A percentile compares a stretch with the other conserved stretches of the same genome.
phyloP scores from a whole-genome alignment of 2,329 filamentous ascomycete genomes.

The Aspergillus clavatus region DNA sequence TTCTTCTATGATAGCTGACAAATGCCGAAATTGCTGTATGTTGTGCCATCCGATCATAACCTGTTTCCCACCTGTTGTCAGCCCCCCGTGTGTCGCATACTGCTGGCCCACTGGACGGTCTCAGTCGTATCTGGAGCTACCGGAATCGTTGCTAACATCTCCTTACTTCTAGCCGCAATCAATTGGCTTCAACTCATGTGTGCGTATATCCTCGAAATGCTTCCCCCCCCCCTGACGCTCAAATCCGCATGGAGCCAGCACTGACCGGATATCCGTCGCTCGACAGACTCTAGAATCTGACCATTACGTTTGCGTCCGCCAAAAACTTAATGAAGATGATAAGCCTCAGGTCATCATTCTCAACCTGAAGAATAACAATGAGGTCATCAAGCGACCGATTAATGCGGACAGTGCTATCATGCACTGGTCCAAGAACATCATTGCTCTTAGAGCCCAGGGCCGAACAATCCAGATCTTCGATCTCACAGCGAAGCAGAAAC shows the following conservation, averaged over 20 bases:
- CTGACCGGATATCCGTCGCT: slow-evolving; percentile 13
- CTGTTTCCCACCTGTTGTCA: slow-evolving; percentile 8
- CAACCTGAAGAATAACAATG: slow-evolving; percentile 96
- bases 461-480: slow-evolving; percentile 98
- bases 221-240: background rate
- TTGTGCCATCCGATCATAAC: slow-evolving; percentile 20
- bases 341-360: slow-evolving; percentile 94
- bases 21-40: slow-evolving; percentile 52
- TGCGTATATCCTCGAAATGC: slow-evolving; percentile 45
- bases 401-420: slow-evolving; percentile 99
- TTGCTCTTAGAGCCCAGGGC: slow-evolving; percentile 90
- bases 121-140: background rate
- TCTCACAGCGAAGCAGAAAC: slow-evolving; percentile 83
- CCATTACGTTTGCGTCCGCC: slow-evolving; percentile 90
- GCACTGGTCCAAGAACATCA: slow-evolving; percentile 96
- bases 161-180: slow-evolving; percentile 53
- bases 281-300: slow-evolving; percentile 93
- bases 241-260: too few species aligned
- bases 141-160: slow-evolving; percentile 22
- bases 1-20: slow-evolving; percentile 43
- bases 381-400: slow-evolving; percentile 89
- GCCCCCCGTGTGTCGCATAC: slow-evolving; percentile 5
- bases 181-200: slow-evolving; percentile 84
- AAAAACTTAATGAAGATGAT: slow-evolving; percentile 79
- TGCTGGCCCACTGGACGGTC: slow-evolving; percentile 17